Evolutionary conservation across 805 yeast species (phyloP).

Genomic region (Teunomyces tritomae): DNA sequence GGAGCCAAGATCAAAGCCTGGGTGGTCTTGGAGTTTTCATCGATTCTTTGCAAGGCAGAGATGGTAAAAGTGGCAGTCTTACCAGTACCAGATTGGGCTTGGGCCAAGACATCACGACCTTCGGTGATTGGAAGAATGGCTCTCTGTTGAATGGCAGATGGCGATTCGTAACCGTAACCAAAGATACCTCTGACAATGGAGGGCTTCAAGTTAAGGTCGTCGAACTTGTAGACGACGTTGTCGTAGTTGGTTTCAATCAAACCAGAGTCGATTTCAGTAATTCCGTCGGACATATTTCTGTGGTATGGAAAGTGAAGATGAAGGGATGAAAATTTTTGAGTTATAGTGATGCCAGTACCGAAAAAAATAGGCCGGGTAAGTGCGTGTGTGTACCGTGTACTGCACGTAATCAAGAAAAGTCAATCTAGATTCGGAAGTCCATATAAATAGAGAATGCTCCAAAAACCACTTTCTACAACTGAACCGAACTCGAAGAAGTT

Average conservation of each 20-base stretch:
- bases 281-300: conserved; percentile 59
- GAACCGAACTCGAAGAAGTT: no score
- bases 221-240: conserved; percentile 73
- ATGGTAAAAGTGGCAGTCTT: conserved; percentile 98
- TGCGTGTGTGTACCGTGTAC: not conserved
- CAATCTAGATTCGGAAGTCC: no score
- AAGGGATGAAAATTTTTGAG: conserved; percentile 13
- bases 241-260: conserved; percentile 94
- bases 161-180: conserved; percentile 92
- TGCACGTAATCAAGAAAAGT: not conserved
- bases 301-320: conserved; percentile 1
- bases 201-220: conserved; percentile 71
- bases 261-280: conserved; percentile 76
- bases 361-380: conserved; percentile 10
- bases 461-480: no score
- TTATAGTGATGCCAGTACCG: conserved; percentile 10
- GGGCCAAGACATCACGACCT: conserved; percentile 95
- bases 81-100: conserved; percentile 99
- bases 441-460: no score
- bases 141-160: conserved; percentile 96
- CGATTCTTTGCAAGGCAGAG: conserved; percentile 85
- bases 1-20: conserved; percentile 94
- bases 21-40: conserved; percentile 65
- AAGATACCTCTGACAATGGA: conserved; percentile 73
- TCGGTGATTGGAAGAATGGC: conserved; percentile 93